These are phyloP conservation scores for Phytophthora foliorum DNA, from an alignment of 352 stramenopile genomes.

Conservation along the genomic window DNA sequence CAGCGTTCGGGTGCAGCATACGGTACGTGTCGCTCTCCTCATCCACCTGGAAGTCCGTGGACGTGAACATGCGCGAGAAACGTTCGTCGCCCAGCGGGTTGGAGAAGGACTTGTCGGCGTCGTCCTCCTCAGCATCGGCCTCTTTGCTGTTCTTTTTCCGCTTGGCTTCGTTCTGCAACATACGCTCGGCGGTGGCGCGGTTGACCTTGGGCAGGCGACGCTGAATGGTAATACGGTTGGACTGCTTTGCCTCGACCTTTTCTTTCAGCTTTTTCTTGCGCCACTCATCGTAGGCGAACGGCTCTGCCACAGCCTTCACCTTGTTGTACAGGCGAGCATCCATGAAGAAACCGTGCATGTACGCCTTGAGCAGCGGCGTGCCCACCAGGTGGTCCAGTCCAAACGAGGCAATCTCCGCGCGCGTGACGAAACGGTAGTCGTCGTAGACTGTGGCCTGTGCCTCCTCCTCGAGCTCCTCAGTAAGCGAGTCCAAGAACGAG, in stretches of 20 bases:
- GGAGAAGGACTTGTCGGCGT: slow-evolving; percentile 43
- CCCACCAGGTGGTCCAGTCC: slow-evolving; percentile 98
- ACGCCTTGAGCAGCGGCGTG: slow-evolving; percentile 97
- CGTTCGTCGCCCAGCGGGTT: slow-evolving; percentile 96
- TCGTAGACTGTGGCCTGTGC: slow-evolving; percentile 96
- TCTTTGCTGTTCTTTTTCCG: slow-evolving; percentile 62
- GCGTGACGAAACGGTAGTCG: slow-evolving; percentile 99
- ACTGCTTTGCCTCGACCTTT: slow-evolving; percentile 91
- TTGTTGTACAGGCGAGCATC: slow-evolving; percentile 98
- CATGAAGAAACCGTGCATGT: slow-evolving; percentile 99
- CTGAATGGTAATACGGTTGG: slow-evolving; percentile 92
- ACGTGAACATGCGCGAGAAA: slow-evolving; percentile 98
- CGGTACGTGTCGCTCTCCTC: slow-evolving; percentile 97
- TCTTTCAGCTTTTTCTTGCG: slow-evolving; percentile 97
- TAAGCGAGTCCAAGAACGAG: slow-evolving; percentile 99
- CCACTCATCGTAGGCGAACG: slow-evolving; percentile 98
- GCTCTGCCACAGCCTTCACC: slow-evolving; percentile 96
- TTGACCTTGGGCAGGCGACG: slow-evolving; percentile 93
- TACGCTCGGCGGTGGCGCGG: slow-evolving; percentile 84
- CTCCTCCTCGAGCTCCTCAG: slow-evolving; percentile 98
- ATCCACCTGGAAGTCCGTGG: slow-evolving; percentile 98
- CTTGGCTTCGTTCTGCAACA: slow-evolving; percentile 83
- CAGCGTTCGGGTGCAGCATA: slow-evolving; percentile 95
- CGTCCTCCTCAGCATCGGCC: slow-evolving; percentile 33
- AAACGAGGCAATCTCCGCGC: slow-evolving; percentile 95